Conservation (phyloP, 305 asterid species). For the Salvia sclarea region DNA sequence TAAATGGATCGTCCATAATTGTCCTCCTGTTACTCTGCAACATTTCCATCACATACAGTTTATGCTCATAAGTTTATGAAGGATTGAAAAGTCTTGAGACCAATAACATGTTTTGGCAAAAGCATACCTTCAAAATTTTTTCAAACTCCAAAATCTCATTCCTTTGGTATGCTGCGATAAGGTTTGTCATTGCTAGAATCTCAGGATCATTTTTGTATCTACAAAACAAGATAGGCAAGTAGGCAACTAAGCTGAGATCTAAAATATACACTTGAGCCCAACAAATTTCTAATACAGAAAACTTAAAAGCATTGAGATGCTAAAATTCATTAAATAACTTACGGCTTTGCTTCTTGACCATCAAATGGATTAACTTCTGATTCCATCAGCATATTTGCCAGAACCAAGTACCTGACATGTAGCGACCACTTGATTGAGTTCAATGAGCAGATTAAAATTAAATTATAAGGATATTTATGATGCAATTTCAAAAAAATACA, state of each 20-base stretch:
- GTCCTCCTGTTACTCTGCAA: conserved; percentile 94
- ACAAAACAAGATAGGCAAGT: conserved; percentile 31
- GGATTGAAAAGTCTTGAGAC: neutral
- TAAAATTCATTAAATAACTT: conserved; percentile 36
- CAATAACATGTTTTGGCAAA: conserved; percentile 25
- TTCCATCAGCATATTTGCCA: conserved; percentile 98
- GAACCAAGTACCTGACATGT: conserved; percentile 80
- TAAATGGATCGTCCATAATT: conserved; percentile 95
- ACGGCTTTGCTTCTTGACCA: conserved; percentile 99
- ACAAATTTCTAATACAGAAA: neutral
- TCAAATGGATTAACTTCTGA: conserved; percentile 97
- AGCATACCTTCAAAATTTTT: conserved; percentile 82
- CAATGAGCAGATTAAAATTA: conserved; percentile 23
- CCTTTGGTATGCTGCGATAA: conserved; percentile 93
- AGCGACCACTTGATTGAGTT: conserved; percentile 25
- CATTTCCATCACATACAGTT: conserved; percentile 19
- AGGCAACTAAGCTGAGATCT: conserved; percentile 23
- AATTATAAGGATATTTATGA: neutral
- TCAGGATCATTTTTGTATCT: conserved; percentile 97
- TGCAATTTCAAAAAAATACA: conserved; percentile 10
- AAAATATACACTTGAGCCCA: neutral
- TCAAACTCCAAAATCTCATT: conserved; percentile 96
- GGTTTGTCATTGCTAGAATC: conserved; percentile 95
- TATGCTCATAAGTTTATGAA: neutral
- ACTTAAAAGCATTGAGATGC: conserved; percentile 1